Base-by-base conservation (phyloP, 306 rosid genomes). In the Vicia villosa region DNA sequence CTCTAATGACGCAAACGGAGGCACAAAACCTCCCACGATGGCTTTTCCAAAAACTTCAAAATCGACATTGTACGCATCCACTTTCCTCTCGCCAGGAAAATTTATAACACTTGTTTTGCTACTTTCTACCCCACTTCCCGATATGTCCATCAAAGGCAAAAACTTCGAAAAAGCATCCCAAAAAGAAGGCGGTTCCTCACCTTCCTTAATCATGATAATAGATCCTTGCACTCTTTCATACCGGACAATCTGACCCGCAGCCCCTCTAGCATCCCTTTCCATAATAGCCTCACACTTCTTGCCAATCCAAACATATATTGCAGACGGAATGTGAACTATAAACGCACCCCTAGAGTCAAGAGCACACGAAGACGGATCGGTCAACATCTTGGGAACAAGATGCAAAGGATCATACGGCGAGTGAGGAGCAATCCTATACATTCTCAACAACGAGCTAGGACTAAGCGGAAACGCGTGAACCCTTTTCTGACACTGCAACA, bases 241-340 rank as follows among this genome's bases (percentile, higher is more conserved):
- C 11, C 99, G 92, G 55, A 88, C 95, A 73, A 94, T 88, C 91
- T 94, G 99, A 63, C 88, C 87, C 19, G 84, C 99, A 56, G 99
- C 97, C 64, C 91, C 97, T 86, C 91, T 87, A 6, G 99, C 92
- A 74, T 94, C 99, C 82, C 92, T 91, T 76, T 94, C 99, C 97
- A 94, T 94, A 73, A 91, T 91, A 65, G 83, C 63, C 52, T 80
- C 96, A 80, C 99, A 94, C 11, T 70, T 80, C 76, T 81, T 91
- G 52, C 99, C 99, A 63, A 94, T 84, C 99, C 99, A 94, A 85
- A 94, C 88, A 86, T 85, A 94, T 78, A 94, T 84, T 3, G 89
- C 88, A 32, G 89, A 83, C 36, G 96, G 96, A 66, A 83, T 68
- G 64, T 91, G 96, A 62, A 95, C 66, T 10, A 95, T 86, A 82